These are phyloP conservation scores for Oldenlandia corymbosa DNA, from an alignment of 257 asterid species.

Conservation along the genomic window DNA sequence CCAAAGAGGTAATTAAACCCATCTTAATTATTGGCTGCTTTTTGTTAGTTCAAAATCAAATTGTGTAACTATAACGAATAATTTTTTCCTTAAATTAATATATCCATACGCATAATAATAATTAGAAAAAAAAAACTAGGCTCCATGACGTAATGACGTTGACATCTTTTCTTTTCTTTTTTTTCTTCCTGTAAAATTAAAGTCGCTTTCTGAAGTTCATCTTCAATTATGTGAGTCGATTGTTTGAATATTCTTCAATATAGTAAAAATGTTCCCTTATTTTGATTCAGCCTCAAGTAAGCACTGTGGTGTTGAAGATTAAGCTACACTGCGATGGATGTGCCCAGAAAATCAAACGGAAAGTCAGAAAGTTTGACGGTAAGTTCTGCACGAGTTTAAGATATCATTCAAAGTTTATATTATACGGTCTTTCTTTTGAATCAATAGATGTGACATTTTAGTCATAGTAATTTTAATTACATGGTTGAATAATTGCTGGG, in stretches of 20 bases:
- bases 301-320: constrained; percentile 62
- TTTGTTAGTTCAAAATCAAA: background rate
- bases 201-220: background rate
- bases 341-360: constrained; percentile 64
- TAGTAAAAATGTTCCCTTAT: no score
- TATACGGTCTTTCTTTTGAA: background rate
- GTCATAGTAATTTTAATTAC: background rate
- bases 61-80: no score
- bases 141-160: background rate
- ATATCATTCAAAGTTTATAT: background rate
- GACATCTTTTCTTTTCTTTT: background rate
- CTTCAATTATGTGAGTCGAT: background rate
- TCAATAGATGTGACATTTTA: constrained; percentile 1
- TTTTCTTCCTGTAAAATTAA: background rate
- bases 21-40: no score
- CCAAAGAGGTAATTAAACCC: constrained; percentile 32
- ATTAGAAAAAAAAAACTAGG: background rate
- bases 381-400: constrained; percentile 10
- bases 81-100: no score
- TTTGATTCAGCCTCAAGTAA: constrained; percentile 37
- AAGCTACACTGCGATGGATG: constrained; percentile 88
- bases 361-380: constrained; percentile 67
- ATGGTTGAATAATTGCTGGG: background rate
- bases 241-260: no score
- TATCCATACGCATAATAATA: background rate